Base-by-base conservation (phyloP, 140 eudicot species). In the Anethum foeniculum region DNA sequence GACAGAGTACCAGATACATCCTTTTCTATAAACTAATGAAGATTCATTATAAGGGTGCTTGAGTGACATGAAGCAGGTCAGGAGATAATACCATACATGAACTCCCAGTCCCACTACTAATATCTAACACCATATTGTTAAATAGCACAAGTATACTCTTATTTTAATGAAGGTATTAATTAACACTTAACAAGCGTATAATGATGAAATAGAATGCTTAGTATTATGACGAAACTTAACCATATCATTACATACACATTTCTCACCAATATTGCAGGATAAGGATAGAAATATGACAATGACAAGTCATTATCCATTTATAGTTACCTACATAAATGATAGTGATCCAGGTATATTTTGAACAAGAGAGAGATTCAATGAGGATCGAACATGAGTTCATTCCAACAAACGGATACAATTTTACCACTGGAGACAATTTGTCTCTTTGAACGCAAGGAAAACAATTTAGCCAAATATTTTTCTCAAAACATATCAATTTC, bases 1-100 rank as follows among this genome's bases (percentile, higher is more conserved):
- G 58, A 74, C 49, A 74, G 9, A 44, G 14, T 43, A 73, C 32
- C 77, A 43, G 18, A 47, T 47, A 5, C 38, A 21, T 73, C 56
- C 56, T 75, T 47, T 75, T 75, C 11, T 46, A 43, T 75, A 36
- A 71, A 71, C 47, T 47, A 75, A 47, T 25, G 41, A 25, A 46
- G 58, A 25, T 23, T 73, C 77, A 43, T 41, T 73, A 47, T 13
- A 60, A n/a, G 39, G 62, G 78, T 75, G 78, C 39, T 36, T 75
- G 58, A 75, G 51, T 75, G 78, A 3, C 25, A 75, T 75, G 21
- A 73, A 41, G 48, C 25, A 44, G 52, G 78, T 43, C 34, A 71
- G 49, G 78, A n/a, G 23, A 74, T 47, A 28, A 32, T 46, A 47
- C 60, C 79, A 75, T 75, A 48, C 79, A 75, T 75, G 79, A 75